phyloP scores from a whole-genome alignment of 192 early-diverging fungal species.

The Hyaloraphidium curvatum region DNA sequence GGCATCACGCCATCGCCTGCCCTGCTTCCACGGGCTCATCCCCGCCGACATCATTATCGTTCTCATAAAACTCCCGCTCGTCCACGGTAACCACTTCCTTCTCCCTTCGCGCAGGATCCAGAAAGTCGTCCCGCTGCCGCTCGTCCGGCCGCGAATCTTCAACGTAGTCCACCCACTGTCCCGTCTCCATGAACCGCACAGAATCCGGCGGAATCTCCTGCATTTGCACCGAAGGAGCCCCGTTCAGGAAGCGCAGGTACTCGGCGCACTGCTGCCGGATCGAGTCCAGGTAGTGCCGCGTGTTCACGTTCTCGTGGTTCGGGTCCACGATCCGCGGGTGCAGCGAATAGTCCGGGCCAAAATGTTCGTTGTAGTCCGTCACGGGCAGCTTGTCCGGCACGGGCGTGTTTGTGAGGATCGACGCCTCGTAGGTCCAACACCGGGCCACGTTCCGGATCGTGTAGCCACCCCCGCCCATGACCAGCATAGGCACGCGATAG shows the following conservation, averaged over 20 bases:
- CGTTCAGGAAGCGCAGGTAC: conserved; percentile 40
- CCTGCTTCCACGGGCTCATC: too few relatives aligned
- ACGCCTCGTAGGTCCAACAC: conserved; percentile 89
- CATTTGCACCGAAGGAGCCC: conserved; percentile 68
- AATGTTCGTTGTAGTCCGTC: conserved; percentile 76
- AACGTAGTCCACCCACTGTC: background rate
- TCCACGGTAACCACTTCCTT: too few relatives aligned
- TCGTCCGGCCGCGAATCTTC: background rate
- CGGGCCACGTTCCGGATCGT: conserved; percentile 92
- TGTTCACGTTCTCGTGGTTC: conserved; percentile 72
- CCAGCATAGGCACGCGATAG: conserved; percentile 77
- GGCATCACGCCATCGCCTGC: too few relatives aligned
- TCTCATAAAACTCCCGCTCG: too few relatives aligned
- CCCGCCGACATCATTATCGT: too few relatives aligned
- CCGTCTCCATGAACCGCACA: background rate
- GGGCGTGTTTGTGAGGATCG: conserved; percentile 32
- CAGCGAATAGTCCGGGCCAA: conserved; percentile 70
- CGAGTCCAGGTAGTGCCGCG: conserved; percentile 57
- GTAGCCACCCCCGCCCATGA: conserved; percentile 96
- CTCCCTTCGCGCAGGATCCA: too few relatives aligned
- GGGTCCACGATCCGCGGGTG: conserved; percentile 41
- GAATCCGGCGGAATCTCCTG: conserved; percentile 42
- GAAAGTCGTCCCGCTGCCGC: too few relatives aligned
- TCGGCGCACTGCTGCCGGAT: conserved; percentile 40
- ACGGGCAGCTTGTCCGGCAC: conserved; percentile 63